A percentile compares a stretch with the other conserved stretches of the same genome.
Evolutionary conservation across 75 land plant genomes (phyloP).

Genomic region (Isoetes taiwanensis): DNA sequence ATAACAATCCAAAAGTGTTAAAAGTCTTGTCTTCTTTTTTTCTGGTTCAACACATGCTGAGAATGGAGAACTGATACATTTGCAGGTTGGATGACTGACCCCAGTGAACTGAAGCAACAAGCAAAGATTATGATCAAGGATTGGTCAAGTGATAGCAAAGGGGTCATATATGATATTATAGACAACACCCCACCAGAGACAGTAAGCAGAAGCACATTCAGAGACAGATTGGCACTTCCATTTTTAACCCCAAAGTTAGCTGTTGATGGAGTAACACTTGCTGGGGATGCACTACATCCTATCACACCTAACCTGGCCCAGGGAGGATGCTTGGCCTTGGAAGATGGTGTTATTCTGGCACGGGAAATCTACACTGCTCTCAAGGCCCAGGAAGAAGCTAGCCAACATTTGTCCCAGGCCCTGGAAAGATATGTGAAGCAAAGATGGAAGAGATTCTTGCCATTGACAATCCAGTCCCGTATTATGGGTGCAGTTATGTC

Average conservation of each 20-base stretch:
- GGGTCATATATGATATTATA: too few species aligned
- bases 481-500: too few species aligned
- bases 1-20: constrained; percentile 8
- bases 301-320: constrained; percentile 5
- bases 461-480: not conserved
- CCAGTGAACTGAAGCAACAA: constrained; percentile 14
- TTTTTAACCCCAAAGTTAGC: not conserved
- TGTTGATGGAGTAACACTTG: constrained; percentile 1
- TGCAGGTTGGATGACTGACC: not conserved
- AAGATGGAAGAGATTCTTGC: not conserved
- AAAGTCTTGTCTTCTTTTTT: constrained; percentile 2
- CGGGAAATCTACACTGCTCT: constrained; percentile 1
- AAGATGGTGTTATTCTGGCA: constrained; percentile 2
- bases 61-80: not conserved
- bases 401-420: not conserved
- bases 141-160: too few species aligned
- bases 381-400: not conserved
- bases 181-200: not conserved
- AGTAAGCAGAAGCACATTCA: not conserved
- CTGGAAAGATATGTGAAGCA: not conserved
- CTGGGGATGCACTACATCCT: constrained; percentile 5
- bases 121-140: too few species aligned
- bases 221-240: constrained; percentile 3
- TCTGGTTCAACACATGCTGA: not conserved
- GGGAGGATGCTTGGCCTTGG: not conserved